phyloP scores from a whole-genome alignment of 148 eudicot species.

The Heliosperma pusillum region DNA sequence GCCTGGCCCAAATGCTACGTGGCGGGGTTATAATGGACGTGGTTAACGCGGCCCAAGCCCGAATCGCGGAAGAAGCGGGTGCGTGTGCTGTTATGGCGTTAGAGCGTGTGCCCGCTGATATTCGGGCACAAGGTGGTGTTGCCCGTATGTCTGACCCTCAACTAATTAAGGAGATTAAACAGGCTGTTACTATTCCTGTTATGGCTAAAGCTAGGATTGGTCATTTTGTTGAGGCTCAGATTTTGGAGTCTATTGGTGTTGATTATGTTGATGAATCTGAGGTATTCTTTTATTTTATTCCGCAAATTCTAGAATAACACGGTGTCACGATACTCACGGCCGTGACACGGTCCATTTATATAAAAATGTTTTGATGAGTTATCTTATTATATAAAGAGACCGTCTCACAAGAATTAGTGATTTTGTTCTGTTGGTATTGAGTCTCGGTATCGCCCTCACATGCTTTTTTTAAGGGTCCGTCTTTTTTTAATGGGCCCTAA shows the following conservation, averaged over 20 bases:
- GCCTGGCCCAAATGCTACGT: conserved; percentile 96
- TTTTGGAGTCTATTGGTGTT: conserved; percentile 74
- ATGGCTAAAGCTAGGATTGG: conserved; percentile 97
- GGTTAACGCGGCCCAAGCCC: conserved; percentile 82
- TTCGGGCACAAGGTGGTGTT: conserved; percentile 93
- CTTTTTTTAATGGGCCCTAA: too few species aligned
- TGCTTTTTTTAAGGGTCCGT: too few species aligned
- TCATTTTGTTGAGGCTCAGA: conserved; percentile 93
- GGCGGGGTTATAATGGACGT: conserved; percentile 99
- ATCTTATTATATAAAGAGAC: too few species aligned
- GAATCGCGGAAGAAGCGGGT: conserved; percentile 92
- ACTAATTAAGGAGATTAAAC: conserved; percentile 80
- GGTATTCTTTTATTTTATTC: too few species aligned
- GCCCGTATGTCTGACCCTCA: conserved; percentile 98
- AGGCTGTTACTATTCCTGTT: conserved; percentile 87
- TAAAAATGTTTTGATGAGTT: too few species aligned
- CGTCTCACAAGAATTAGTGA: too few species aligned
- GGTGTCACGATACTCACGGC: too few species aligned
- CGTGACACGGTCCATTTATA: too few species aligned
- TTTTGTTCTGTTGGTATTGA: too few species aligned
- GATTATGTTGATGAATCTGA: conserved; percentile 91
- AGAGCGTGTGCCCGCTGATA: conserved; percentile 95
- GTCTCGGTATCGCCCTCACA: too few species aligned
- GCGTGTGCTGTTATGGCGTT: conserved; percentile 99
- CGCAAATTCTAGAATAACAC: too few species aligned